A percentile compares a stretch with the other conserved stretches of the same genome.
Evolutionary conservation across 169 alveolate genomes (phyloP).

Genomic region (Theileria annulata): DNA sequence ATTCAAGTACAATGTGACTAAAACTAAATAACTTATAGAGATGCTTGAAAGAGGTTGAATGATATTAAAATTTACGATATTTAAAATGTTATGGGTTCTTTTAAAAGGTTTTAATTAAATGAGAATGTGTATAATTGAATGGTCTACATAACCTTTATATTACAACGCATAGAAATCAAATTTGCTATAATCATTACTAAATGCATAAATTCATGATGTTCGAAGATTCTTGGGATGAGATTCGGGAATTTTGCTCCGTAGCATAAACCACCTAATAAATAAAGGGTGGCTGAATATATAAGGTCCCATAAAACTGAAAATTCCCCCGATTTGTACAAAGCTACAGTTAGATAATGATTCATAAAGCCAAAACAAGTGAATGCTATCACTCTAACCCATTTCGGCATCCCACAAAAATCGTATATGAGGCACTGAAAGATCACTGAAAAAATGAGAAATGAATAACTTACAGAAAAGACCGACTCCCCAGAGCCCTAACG

Average conservation of each 20-base stretch:
- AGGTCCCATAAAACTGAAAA: neutral
- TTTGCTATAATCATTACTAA: slow-evolving; percentile 65
- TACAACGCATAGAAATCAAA: slow-evolving; percentile 25
- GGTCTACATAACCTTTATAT: neutral
- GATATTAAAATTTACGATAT: neutral
- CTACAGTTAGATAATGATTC: slow-evolving; percentile 35
- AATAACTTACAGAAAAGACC: slow-evolving; percentile 55
- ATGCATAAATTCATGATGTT: slow-evolving; percentile 75
- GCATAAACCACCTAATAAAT: slow-evolving; percentile 65
- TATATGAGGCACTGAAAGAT: slow-evolving; percentile 32
- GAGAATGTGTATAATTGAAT: neutral
- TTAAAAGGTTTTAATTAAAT: neutral
- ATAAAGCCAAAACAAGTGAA: slow-evolving; percentile 55
- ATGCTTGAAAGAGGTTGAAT: neutral
- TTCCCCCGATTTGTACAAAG: slow-evolving; percentile 36
- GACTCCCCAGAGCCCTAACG: slow-evolving; percentile 55
- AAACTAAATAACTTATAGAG: too few species aligned
- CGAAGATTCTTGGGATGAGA: slow-evolving; percentile 58
- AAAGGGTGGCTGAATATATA: slow-evolving; percentile 36
- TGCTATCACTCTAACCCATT: slow-evolving; percentile 48
- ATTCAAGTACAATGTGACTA: neutral
- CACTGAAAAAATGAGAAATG: slow-evolving; percentile 28
- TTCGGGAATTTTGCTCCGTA: slow-evolving; percentile 73
- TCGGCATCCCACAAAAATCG: slow-evolving; percentile 46
- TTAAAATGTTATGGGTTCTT: neutral